Conservation (phyloP, 768 basidiomycete species). For the Suillus fuscotomentosus region DNA sequence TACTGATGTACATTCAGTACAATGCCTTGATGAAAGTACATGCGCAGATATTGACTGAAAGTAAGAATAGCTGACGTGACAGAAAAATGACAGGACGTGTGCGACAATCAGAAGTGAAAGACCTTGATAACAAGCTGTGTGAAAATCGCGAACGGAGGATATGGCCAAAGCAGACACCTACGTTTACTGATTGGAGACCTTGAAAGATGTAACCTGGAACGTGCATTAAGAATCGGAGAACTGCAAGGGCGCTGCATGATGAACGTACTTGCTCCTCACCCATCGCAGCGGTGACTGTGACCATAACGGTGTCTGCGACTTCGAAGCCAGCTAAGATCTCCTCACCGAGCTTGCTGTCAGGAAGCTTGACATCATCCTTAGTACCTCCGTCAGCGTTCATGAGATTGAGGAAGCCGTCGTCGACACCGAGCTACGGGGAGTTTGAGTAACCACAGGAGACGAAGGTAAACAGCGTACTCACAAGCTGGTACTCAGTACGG, state of each 20-base stretch:
- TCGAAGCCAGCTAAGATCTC: conserved; percentile 74
- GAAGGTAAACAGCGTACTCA: conserved; percentile 34
- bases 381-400: conserved; percentile 75
- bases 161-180: neutral
- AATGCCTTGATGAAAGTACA: conserved; percentile 6
- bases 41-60: conserved; percentile 4
- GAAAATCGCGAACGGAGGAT: neutral
- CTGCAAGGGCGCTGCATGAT: conserved; percentile 16
- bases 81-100: conserved; percentile 8
- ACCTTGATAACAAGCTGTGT: neutral
- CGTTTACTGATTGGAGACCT: neutral
- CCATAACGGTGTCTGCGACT: conserved; percentile 80
- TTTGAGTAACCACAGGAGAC: conserved; percentile 5
- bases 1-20: conserved; percentile 4
- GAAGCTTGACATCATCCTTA: conserved; percentile 95
- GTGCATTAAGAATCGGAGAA: neutral
- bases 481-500: conserved; percentile 90
- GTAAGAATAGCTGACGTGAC: conserved; percentile 3
- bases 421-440: conserved; percentile 69
- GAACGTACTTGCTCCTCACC: conserved; percentile 71
- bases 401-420: conserved; percentile 94
- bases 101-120: conserved; percentile 4
- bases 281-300: conserved; percentile 90
- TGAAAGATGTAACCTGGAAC: conserved; percentile 1
- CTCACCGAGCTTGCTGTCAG: conserved; percentile 79